Base-by-base conservation (phyloP, 169 alveolate species). In the Plasmodium gallinaceum region DNA sequence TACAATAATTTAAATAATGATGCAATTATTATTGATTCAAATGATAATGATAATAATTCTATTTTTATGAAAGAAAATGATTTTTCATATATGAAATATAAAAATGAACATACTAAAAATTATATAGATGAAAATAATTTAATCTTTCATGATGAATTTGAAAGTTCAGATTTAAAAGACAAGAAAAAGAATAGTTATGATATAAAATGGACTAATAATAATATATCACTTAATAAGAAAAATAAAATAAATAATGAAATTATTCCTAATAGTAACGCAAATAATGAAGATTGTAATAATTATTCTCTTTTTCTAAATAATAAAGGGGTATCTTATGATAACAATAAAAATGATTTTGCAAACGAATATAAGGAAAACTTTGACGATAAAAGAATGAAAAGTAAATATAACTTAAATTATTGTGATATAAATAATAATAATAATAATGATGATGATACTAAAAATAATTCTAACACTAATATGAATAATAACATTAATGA, bases 71-170 rank as follows among this genome's bases (percentile, higher is more conserved):
- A 52, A 48, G 51, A 37, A 60, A 69, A 45, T 16, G 22, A 45
- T 52, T 45, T 45, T 45, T 5, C 64, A 7, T 32, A 14, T 69
- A 16, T 51, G 20, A 69, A 69, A 45, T 7, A 52, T 7, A 45
- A 69, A 14, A 24, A 37, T 45, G 32, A 26, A 69, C 12, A 18
- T n/a, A 43, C 64, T 7, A n/a, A 57, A 45, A 69, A 45, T 12
- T 48, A 43, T 16, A 18, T 69, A 5, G 64, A 69, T 45, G 76
- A 69, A 16, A 57, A 69, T 69, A 16, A 12, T 69, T 69, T 57
- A n/a, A 57, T 32, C 18, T 24, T n/a, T 48, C 62, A 37, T 7
- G 16, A 10, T 7, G 61, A n/a, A 5, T 39, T 48, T n/a, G 76
- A 69, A 22, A 54, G 18, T n/a, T 45, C n/a, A 9, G 76, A n/a